phyloP scores from a whole-genome alignment of 1,284 basidiomycete genomes.

The Rhodotorula sp. region DNA sequence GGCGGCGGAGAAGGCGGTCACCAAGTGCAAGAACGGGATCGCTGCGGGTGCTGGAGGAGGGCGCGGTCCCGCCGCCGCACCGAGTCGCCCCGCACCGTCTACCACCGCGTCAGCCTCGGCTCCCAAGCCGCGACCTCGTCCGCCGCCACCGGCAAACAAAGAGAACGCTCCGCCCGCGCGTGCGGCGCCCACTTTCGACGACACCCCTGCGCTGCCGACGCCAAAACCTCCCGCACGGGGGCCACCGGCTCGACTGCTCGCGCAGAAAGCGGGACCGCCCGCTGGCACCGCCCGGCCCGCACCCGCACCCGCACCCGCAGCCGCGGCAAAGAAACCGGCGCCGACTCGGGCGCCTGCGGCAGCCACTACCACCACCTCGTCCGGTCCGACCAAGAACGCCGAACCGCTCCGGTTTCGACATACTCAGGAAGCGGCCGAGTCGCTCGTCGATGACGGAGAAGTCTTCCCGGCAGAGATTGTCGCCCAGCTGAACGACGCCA shows the following conservation, averaged over 20 bases:
- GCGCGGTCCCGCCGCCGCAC: background rate
- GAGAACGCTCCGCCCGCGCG: slow-evolving; percentile 52
- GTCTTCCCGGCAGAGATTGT: slow-evolving; percentile 68
- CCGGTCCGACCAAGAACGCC: slow-evolving; percentile 44
- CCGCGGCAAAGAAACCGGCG: slow-evolving; percentile 30
- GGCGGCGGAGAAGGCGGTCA: slow-evolving; percentile 79
- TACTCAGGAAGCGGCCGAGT: slow-evolving; percentile 87
- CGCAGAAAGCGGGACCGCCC: slow-evolving; percentile 16
- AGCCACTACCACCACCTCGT: slow-evolving; percentile 46
- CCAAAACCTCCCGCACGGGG: slow-evolving; percentile 41
- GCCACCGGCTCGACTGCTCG: slow-evolving; percentile 54
- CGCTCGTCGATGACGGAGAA: slow-evolving; percentile 35
- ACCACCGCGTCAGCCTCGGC: slow-evolving; percentile 49
- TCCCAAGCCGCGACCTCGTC: background rate
- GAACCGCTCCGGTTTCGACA: slow-evolving; percentile 91
- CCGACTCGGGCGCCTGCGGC: slow-evolving; percentile 44
- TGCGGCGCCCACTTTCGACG: slow-evolving; percentile 28
- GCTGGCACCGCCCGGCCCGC: slow-evolving; percentile 48
- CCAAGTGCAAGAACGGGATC: slow-evolving; percentile 73
- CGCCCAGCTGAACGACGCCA: slow-evolving; percentile 72
- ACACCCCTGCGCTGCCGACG: background rate
- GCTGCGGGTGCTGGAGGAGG: slow-evolving; percentile 24
- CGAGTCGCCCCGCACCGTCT: background rate
- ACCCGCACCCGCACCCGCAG: slow-evolving; percentile 14
- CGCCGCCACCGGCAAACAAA: slow-evolving; percentile 49